Evolutionary conservation across 2,329 filamentous ascomycete species (phyloP).

Genomic region (Fusarium piperis): DNA sequence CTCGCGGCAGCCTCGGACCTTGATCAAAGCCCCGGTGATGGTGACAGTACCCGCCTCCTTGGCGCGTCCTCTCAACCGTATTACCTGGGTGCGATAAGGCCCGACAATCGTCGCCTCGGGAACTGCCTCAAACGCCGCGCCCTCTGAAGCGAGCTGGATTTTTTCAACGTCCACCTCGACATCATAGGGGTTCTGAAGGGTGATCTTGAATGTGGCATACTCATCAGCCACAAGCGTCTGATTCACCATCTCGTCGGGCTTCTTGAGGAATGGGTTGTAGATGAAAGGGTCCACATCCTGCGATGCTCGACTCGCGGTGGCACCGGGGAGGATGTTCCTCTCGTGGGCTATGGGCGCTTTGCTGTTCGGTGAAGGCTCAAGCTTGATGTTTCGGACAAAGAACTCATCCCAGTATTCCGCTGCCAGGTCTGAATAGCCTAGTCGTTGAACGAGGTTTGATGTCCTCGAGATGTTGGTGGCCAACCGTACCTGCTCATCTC

Average conservation of each 20-base stretch:
- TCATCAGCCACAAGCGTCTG: conserved; percentile 85
- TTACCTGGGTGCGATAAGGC: conserved; percentile 82
- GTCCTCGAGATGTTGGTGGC: conserved; percentile 88
- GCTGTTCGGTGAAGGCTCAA: conserved; percentile 70
- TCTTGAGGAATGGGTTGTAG: conserved; percentile 90
- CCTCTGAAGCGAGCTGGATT: conserved; percentile 78
- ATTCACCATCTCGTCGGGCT: conserved; percentile 65
- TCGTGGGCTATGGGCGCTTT: conserved; percentile 74
- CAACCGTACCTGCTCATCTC: conserved; percentile 88
- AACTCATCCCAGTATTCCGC: conserved; percentile 99
- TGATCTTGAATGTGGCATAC: conserved; percentile 79
- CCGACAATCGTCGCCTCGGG: conserved; percentile 75
- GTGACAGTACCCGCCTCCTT: conserved; percentile 73
- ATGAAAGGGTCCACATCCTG: conserved; percentile 85
- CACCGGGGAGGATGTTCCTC: conserved; percentile 63
- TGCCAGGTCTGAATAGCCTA: conserved; percentile 75
- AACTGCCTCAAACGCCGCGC: conserved; percentile 74
- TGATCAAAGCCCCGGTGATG: conserved; percentile 81
- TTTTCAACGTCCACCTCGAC: conserved; percentile 91
- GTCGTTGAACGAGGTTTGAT: conserved; percentile 76
- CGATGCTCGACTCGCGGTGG: conserved; percentile 60
- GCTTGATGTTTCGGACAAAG: conserved; percentile 78
- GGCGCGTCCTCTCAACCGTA: conserved; percentile 76
- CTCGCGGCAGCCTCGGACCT: conserved; percentile 82
- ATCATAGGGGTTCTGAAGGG: conserved; percentile 93